Conservation (phyloP, 2,329 filamentous ascomycete genomes). For the Rutstroemia sydowiana region DNA sequence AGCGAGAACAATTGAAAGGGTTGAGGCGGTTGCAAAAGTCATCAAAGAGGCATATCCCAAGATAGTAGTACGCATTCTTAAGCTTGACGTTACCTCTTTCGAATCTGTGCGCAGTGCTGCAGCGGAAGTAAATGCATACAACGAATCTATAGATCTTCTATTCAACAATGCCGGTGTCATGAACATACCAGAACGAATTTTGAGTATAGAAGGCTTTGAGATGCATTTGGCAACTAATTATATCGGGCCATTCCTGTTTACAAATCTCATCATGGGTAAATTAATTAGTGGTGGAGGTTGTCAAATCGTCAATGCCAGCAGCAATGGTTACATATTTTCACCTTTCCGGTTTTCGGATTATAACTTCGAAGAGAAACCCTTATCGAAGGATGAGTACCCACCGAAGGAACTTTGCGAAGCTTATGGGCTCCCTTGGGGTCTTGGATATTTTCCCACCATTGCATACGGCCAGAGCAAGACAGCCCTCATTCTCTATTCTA, state of each 20-base stretch:
- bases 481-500: too few species aligned
- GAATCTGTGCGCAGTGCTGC: conserved; percentile 35
- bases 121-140: conserved; percentile 28
- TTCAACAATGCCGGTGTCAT: conserved; percentile 26
- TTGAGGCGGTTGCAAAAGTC: conserved; percentile 2
- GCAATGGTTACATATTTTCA: conserved; percentile 32
- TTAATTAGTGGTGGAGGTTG: conserved; percentile 2
- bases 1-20: conserved; percentile 4
- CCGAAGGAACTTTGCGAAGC: background rate
- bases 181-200: conserved; percentile 1
- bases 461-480: conserved; percentile 21
- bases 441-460: background rate
- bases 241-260: conserved; percentile 16
- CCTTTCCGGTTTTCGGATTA: conserved; percentile 31
- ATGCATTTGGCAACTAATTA: conserved; percentile 15
- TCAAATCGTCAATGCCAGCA: conserved; percentile 20
- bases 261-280: conserved; percentile 13
- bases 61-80: conserved; percentile 1
- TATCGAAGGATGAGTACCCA: background rate
- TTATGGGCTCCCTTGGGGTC: background rate
- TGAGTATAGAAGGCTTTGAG: conserved; percentile 13
- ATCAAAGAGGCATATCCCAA: conserved; percentile 7
- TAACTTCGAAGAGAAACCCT: background rate
- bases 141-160: conserved; percentile 34
- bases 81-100: conserved; percentile 33